These are phyloP conservation scores for Coniochaeta sp. DNA, from an alignment of 2,329 filamentous ascomycete genomes.

Conservation along the genomic window DNA sequence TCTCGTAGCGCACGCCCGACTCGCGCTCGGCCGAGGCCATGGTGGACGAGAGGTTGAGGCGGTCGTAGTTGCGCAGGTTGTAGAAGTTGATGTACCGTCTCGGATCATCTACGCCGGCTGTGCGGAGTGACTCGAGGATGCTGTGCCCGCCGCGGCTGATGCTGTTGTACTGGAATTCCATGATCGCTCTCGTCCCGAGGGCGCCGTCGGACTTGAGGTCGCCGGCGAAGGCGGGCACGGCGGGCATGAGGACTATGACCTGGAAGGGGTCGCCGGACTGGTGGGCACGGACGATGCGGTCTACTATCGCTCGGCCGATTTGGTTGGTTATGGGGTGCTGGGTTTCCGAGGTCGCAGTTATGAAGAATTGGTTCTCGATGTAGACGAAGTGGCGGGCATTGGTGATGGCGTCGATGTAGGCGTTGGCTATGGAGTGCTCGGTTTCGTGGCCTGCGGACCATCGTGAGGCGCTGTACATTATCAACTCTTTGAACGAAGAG, in stretches of 20 bases:
- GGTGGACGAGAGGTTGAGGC: constrained; percentile 62
- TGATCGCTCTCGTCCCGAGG: constrained; percentile 73
- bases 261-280: constrained; percentile 60
- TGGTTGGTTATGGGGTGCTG: constrained; percentile 70
- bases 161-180: constrained; percentile 79
- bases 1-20: constrained; percentile 60
- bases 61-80: constrained; percentile 77
- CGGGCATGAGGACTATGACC: constrained; percentile 70
- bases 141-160: constrained; percentile 71
- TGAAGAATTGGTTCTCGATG: constrained; percentile 86
- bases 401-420: constrained; percentile 66
- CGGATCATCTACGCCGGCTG: constrained; percentile 59
- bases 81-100: constrained; percentile 74
- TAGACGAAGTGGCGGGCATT: constrained; percentile 68
- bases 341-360: constrained; percentile 65
- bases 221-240: constrained; percentile 75
- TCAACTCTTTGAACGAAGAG: not conserved
- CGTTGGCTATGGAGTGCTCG: constrained; percentile 77
- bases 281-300: constrained; percentile 66
- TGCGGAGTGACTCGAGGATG: constrained; percentile 64
- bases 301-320: constrained; percentile 71
- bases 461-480: constrained; percentile 30
- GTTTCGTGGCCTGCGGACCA: constrained; percentile 46
- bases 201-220: constrained; percentile 67
- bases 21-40: constrained; percentile 53